Evolutionary conservation across 805 yeast species (phyloP).

Genomic region (Lipomyces spencermartinsiae): DNA sequence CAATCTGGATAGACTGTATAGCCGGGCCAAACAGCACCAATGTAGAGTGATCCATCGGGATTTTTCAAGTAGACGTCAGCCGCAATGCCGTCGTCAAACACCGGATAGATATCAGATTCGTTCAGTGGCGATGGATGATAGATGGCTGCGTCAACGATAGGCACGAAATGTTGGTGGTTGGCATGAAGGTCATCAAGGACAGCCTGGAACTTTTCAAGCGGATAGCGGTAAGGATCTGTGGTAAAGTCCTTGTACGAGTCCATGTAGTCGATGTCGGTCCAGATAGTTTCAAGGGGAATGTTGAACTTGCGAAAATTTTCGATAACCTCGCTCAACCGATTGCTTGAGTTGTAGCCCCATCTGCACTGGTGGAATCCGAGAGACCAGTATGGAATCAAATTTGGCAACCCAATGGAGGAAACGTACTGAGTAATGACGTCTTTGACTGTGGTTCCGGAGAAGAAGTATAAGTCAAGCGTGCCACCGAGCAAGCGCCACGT

Average conservation of each 20-base stretch:
- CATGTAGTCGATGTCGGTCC: conserved; percentile 85
- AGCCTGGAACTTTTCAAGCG: conserved; percentile 64
- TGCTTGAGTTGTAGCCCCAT: conserved; percentile 83
- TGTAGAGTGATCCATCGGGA: conserved; percentile 41
- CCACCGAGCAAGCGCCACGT: conserved; percentile 46
- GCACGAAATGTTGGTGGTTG: conserved; percentile 44
- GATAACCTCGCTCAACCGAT: conserved; percentile 68
- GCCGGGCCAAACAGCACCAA: conserved; percentile 48
- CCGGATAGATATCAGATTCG: conserved; percentile 16
- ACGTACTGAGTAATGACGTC: conserved; percentile 61
- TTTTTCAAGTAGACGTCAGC: conserved; percentile 21
- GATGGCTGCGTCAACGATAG: conserved; percentile 28
- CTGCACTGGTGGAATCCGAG: conserved; percentile 88
- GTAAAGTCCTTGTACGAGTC: conserved; percentile 78
- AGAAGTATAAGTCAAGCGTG: conserved; percentile 43
- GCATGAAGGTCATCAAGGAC: conserved; percentile 68
- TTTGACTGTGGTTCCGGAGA: conserved; percentile 53
- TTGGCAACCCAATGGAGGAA: conserved; percentile 63
- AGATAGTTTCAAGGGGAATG: conserved; percentile 78
- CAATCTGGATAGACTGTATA: conserved; percentile 47
- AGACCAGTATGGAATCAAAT: conserved; percentile 69
- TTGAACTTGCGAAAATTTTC: conserved; percentile 63
- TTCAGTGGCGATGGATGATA: conserved; percentile 18
- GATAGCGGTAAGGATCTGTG: conserved; percentile 70
- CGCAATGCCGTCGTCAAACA: conserved; percentile 18